These are phyloP conservation scores for Diaporthe capsici DNA, from an alignment of 2,329 filamentous ascomycete species.

Conservation along the genomic window DNA sequence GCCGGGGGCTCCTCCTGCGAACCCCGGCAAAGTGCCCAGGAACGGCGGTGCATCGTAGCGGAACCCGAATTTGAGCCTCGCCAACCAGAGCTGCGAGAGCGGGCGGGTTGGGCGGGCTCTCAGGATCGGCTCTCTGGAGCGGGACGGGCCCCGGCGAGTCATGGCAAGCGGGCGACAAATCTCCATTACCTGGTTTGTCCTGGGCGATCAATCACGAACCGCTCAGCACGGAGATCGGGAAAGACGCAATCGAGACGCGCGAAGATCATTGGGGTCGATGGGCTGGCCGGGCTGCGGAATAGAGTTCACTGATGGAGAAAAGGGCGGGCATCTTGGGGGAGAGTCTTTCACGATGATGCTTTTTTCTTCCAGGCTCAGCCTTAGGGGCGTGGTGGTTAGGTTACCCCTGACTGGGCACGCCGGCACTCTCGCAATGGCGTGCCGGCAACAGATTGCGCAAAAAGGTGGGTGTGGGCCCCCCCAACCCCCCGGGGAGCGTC, in stretches of 20 bases:
- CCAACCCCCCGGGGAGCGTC: no score
- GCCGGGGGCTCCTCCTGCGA: constrained; percentile 7
- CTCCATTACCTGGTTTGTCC: not conserved
- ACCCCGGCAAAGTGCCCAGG: constrained; percentile 23
- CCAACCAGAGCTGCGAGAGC: constrained; percentile 21
- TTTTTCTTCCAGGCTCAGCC: not conserved
- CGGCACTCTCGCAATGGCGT: not conserved
- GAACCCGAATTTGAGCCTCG: constrained; percentile 29
- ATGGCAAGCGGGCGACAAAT: constrained; percentile 24
- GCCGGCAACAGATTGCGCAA: constrained; percentile 12
- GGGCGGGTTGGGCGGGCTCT: not conserved
- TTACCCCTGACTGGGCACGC: not conserved
- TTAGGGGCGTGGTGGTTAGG: not conserved
- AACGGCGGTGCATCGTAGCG: constrained; percentile 22
- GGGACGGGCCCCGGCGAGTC: constrained; percentile 19
- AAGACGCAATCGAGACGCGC: not conserved
- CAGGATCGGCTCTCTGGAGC: constrained; percentile 13
- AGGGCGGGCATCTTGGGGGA: not conserved
- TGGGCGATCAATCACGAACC: not conserved
- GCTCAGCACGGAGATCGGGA: not conserved
- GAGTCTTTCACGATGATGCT: not conserved
- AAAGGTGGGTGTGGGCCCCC: constrained; percentile 15
- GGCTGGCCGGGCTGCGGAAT: not conserved
- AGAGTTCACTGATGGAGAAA: not conserved
- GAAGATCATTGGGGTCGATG: not conserved